Evolutionary conservation across 2,329 filamentous ascomycete species (phyloP), one percentile per base, ranked within the genome.

Genomic region (Aspergillus tanneri): DNA sequence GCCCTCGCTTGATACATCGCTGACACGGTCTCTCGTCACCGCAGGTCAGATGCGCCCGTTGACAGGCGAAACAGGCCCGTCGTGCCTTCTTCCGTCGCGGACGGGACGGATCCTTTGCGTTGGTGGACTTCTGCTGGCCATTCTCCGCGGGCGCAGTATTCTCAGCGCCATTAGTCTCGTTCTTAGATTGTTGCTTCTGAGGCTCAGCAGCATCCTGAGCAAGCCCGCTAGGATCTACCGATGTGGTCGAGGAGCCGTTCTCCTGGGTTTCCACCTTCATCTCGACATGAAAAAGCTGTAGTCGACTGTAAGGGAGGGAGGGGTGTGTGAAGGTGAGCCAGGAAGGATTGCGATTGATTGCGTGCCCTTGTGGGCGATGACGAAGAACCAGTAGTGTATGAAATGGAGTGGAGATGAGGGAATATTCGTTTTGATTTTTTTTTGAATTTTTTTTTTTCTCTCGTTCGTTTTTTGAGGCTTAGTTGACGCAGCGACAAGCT

Each of bases 1-100:
- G 81, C 37, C 90, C 89, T 61, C 93, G 86, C 72, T 96, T 96
- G 60, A 97, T 90, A 69, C 93, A 99, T 63, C 93, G 81, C 64
- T 90, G 84, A 68, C 93, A 99, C 44, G 93, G 93, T 60, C 93
- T 82, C 70, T 99, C 92, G 68, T 99, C 93, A 63, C 93, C 92
- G 77, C 93, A 99, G 57, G 93, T 99, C 68, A 99, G 77, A 80
- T 99, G 93, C 55, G 93, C 93, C 72, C 92, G 82, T 75, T 99
- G 93, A 72, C 93, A 99, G 55, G 93, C 92, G 81, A 87, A 96
- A 72, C 93, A 99, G 49, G 93, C 93, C 69, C 93, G 82, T 60
- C 92, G 83, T 28, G 93, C 93, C 80, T 99, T 99, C 78, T 97
- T 99, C 64, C 93, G 83, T 60, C 91, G 81, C 14, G 93, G 92